Base-by-base conservation (phyloP, 306 rosid genomes). In the Cicer chorassanicum region DNA sequence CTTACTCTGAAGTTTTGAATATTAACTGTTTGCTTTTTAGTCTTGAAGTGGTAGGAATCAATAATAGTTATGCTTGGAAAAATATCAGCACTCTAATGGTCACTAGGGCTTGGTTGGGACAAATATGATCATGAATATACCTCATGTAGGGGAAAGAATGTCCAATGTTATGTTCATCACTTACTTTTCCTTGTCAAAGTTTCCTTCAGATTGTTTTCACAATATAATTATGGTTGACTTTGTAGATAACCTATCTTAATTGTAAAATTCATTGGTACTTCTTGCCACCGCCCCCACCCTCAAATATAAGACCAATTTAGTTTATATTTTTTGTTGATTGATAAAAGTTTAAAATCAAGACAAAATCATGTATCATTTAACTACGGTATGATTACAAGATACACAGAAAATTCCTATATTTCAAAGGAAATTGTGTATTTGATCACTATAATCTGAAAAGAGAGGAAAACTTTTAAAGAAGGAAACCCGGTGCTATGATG, bases 91-190 rank as follows among this genome's bases (percentile, higher is more conserved):
- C 34, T 13, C 1, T 55, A 19, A 39, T 13, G 49, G 21, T 74
- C 72, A 57, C 65, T 38, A 66, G 64, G 72, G 78, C 50, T 29
- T 29, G 36, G 36, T 18, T 54, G 44, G 51, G 45, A 53, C 45
- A 73, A 36, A n/a, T 56, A 14, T 79, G 68, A 64, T 63, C 21
- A 51, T 60, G 56, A 46, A 5, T 57, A 42, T 36, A 43, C 21
- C 69, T 21, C n/a, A 18, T 46, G 40, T 60, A 39, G 15, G 45
- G 68, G 65, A 13, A 12, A 9, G 49, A 12, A 45, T 48, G 15
- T 48, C 53, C n/a, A 48, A 48, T 48, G 49, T 3, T 64, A 40
- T 61, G 14, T 79, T 63, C 62, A 70, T 24, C 39, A 15, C 77
- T 16, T 16, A 13, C 44, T 53, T 24, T 65, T 76, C 73, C 59